phyloP scores from a whole-genome alignment of 2,329 filamentous ascomycete species.

The Plectosphaerella sp. region DNA sequence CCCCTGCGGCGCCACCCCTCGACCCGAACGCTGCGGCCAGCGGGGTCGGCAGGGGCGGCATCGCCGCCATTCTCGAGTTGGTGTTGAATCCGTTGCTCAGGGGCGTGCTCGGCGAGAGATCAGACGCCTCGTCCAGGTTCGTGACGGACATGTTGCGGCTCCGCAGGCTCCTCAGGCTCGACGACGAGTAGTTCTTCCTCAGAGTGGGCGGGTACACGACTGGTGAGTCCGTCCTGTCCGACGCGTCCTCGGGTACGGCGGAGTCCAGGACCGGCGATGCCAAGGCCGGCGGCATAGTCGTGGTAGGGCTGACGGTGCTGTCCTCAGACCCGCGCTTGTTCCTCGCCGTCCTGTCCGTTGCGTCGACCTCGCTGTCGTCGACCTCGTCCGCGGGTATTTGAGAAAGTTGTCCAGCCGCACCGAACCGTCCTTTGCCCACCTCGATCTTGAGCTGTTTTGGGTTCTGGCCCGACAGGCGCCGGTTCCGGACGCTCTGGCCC shows the following conservation, averaged over 20 bases:
- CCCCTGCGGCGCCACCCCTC: conserved; percentile 55
- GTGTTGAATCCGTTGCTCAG: conserved; percentile 59
- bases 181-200: conserved; percentile 66
- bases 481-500: conserved; percentile 59
- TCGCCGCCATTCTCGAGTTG: conserved; percentile 37
- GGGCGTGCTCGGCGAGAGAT: conserved; percentile 70
- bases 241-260: conserved; percentile 27
- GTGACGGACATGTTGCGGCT: conserved; percentile 68
- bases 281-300: background rate
- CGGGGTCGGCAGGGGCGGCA: conserved; percentile 66
- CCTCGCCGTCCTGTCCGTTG: background rate
- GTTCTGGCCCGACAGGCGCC: conserved; percentile 77
- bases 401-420: background rate
- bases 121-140: conserved; percentile 56
- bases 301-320: conserved; percentile 7
- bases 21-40: conserved; percentile 59
- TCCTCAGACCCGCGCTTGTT: background rate
- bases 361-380: conserved; percentile 6
- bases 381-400: conserved; percentile 6
- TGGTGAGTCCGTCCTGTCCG: conserved; percentile 48
- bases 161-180: conserved; percentile 67
- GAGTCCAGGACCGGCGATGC: conserved; percentile 21
- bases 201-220: conserved; percentile 42
- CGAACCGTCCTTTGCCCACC: conserved; percentile 39
- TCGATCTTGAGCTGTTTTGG: conserved; percentile 85